Base-by-base conservation (phyloP, 2,329 filamentous ascomycete genomes). In the Cladosporium sp. region DNA sequence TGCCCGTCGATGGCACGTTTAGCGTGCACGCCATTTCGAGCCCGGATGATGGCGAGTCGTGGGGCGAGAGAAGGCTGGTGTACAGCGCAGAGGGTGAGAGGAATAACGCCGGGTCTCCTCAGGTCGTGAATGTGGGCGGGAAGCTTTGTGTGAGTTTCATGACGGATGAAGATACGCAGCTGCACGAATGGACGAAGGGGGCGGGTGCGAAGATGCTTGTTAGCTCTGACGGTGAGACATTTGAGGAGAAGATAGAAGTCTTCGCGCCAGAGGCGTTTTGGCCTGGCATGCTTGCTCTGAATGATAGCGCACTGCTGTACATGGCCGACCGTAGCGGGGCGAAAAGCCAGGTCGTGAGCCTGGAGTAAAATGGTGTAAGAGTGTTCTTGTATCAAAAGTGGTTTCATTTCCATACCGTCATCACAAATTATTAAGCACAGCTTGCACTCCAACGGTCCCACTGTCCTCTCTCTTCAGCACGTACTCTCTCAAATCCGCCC, bases 381-480 rank as follows among this genome's bases (percentile, higher is more conserved):
- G 4, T 27, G 22, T 5, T 27, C 22, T 4, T 27, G 22, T 9
- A 9, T 9, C 4, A 27, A 9, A 27, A 27, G 4, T 4, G 4
- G 4, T 27, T 27, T 27, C 22, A 27, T 27, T 27, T 27, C 22
- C 22, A 27, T 27, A 27, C 22, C 4, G 19, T 24, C 19, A 38
- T 66, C 63, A 82, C 56, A 91, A 66, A 44, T 80, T 78, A 60
- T 83, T 84, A 63, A 96, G 73, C 44, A 93, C 87, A 65, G 85
- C 83, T 73, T 95, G 90, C 61, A 96, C 87, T 1, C 88, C 90
- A 18, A 85, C 80, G 56, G 81, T 90, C 54, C 83, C 82, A 22
- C 84, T 86, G 71, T 97, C 92, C 66, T 96, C 92, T 54, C 92
- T 79, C 70, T 82, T 85, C 66, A 88, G 78, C 53, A 97, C 84